Evolutionary conservation across 2,329 filamentous ascomycete species (phyloP).

Genomic region (Ceratocystis alfenasii): DNA sequence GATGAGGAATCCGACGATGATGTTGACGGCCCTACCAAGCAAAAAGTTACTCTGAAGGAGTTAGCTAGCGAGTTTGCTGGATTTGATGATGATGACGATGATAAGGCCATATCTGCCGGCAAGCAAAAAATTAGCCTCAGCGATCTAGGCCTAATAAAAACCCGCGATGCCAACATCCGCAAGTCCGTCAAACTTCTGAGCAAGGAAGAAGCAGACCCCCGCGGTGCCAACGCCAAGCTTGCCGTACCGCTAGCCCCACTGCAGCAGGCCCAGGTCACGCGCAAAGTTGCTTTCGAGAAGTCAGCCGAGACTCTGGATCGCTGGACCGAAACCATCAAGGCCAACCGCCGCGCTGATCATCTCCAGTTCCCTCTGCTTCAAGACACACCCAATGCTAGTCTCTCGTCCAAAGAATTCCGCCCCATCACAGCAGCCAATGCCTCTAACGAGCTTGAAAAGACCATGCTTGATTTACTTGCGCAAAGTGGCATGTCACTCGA

Average conservation of each 20-base stretch:
- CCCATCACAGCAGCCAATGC: slow-evolving; percentile 52
- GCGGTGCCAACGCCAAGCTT: slow-evolving; percentile 49
- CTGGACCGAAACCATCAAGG: slow-evolving; percentile 92
- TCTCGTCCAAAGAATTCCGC: slow-evolving; percentile 50
- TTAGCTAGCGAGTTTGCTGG: slow-evolving; percentile 59
- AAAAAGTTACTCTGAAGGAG: slow-evolving; percentile 34
- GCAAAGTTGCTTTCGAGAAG: slow-evolving; percentile 73
- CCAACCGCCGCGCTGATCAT: slow-evolving; percentile 83
- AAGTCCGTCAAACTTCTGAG: slow-evolving; percentile 66
- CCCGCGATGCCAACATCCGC: slow-evolving; percentile 63
- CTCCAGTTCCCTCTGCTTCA: slow-evolving; percentile 75
- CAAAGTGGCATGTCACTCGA: slow-evolving; percentile 63
- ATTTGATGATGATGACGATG: slow-evolving; percentile 43
- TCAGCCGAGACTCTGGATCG: slow-evolving; percentile 80
- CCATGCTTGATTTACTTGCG: slow-evolving; percentile 78
- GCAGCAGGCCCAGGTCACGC: slow-evolving; percentile 75
- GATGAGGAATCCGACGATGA: slow-evolving; percentile 38
- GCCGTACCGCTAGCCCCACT: slow-evolving; percentile 72
- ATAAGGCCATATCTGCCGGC: slow-evolving; percentile 36
- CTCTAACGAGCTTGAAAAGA: slow-evolving; percentile 69
- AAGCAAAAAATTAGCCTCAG: slow-evolving; percentile 56
- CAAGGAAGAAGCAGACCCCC: slow-evolving; percentile 45
- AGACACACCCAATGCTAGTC: slow-evolving; percentile 49
- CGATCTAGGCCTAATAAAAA: slow-evolving; percentile 58
- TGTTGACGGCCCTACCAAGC: slow-evolving; percentile 46